Percentiles rank a stretch among this genome's conserved stretches.
These are phyloP conservation scores for Debaryomyces sp. DNA, from an alignment of 1,139 yeast genomes.

Conservation along the genomic window DNA sequence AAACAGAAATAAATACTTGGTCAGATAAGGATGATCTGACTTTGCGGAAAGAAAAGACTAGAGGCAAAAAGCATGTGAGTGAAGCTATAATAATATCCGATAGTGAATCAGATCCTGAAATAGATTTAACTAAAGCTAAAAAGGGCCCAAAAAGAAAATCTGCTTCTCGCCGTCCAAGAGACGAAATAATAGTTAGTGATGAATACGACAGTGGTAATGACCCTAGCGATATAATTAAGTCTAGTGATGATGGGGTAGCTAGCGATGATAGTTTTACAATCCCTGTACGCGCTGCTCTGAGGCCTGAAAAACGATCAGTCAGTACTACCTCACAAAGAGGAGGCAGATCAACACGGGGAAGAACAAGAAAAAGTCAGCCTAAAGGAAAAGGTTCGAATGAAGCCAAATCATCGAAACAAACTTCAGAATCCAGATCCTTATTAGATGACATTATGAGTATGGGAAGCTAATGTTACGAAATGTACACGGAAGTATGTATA, in stretches of 20 bases:
- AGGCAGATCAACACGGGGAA: background rate
- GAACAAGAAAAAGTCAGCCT: background rate
- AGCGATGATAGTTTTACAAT: background rate
- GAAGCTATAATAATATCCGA: constrained; percentile 4
- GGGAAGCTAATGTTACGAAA: constrained; percentile 10
- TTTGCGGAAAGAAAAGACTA: background rate
- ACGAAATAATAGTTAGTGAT: background rate
- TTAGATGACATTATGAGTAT: constrained; percentile 19
- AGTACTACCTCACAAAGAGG: background rate
- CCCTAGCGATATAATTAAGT: background rate
- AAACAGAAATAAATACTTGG: background rate
- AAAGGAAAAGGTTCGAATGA: constrained; percentile 1
- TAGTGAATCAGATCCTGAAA: constrained; percentile 7
- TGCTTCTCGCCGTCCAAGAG: background rate
- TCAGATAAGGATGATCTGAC: background rate
- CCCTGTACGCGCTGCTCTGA: background rate
- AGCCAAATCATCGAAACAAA: constrained; percentile 3
- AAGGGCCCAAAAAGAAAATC: background rate
- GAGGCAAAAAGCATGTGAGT: background rate
- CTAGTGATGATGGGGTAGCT: constrained; percentile 5
- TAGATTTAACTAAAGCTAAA: background rate
- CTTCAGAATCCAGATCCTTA: constrained; percentile 10
- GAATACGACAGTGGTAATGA: background rate
- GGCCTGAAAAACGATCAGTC: background rate
- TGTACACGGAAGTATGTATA: constrained; percentile 2